phyloP scores from a whole-genome alignment of 305 asterid species.

The Caryopteris hybrid region DNA sequence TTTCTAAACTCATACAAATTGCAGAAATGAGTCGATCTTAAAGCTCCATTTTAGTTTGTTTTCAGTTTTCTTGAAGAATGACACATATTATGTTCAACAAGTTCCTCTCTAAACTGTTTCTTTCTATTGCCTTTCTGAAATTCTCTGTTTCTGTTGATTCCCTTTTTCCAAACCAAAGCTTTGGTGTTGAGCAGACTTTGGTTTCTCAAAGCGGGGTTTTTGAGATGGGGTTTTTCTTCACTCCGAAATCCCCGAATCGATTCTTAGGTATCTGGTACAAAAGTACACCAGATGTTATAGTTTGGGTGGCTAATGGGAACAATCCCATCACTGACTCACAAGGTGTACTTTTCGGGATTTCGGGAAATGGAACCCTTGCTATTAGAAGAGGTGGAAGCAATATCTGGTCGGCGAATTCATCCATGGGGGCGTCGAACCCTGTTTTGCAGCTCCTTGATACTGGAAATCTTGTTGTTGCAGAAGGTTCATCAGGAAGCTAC shows the following conservation, averaged over 20 bases:
- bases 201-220: constrained; percentile 2
- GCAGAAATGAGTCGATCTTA: not conserved
- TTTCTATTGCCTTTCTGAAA: not conserved
- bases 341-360: not conserved
- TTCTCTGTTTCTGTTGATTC: not conserved
- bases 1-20: no score
- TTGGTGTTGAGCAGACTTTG: not conserved
- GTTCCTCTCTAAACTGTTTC: not conserved
- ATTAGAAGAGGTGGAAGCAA: not conserved
- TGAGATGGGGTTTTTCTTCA: constrained; percentile 1
- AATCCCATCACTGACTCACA: constrained; percentile 7
- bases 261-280: constrained; percentile 23
- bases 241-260: not conserved
- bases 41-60: not conserved
- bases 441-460: constrained; percentile 16
- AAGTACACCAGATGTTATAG: constrained; percentile 12
- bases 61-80: not conserved
- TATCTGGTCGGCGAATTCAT: constrained; percentile 26
- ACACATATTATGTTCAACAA: not conserved
- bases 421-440: not conserved
- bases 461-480: constrained; percentile 26
- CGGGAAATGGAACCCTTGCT: not conserved
- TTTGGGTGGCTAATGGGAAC: constrained; percentile 22
- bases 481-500: not conserved
- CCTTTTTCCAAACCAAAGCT: constrained; percentile 10